Base-by-base conservation (phyloP, 2,329 filamentous ascomycete genomes). In the Plectosphaerella sp. region DNA sequence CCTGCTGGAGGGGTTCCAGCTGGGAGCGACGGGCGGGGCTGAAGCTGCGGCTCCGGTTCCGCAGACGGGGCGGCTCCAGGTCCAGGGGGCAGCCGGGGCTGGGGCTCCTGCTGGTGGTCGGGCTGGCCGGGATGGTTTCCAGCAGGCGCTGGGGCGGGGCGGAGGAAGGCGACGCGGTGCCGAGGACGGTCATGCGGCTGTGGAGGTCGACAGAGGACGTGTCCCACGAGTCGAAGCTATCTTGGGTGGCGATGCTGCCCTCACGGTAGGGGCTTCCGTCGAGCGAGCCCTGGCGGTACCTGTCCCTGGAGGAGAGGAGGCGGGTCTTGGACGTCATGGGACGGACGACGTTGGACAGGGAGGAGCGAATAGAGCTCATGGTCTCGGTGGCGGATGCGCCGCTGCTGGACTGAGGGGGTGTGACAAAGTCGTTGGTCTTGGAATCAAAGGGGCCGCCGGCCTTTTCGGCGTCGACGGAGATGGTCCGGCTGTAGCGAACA, bases 221-320 rank as follows among this genome's bases (percentile, higher is more conserved):
- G 61, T 91, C 87, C 88, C 88, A 91, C 3, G 79, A 84, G 60
- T 90, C 87, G 60, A 91, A 90, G 2, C 82, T 80, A 55, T 88
- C 84, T n/a, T 80, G 78, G 14, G 64, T 61, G 28, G 69, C 69
- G 37, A 64, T 61, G 36, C 69, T 69, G 37, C 67, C 67, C 15
- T 64, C 64, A 5, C 61, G 60, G 45, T 69, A 65, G 8, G 62
- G 54, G 41, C 61, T 65, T 0, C 78, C 79, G 6, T 80, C 77
- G 10, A 78, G 63, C 1, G 82, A 84, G 7, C 68, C 59, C 3
- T 74, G 65, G 20, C 79, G 71, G 22, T 70, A 69, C 20, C 68
- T 72, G 49, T 74, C 71, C 52, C 65, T 70, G 6, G 62, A 58
- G 14, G 74, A 68, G 2, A 86, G 66, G 35, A 87, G 68, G 46